These are phyloP conservation scores for Lagerstroemia speciosa DNA, from an alignment of 345 rosid species.

Conservation along the genomic window DNA sequence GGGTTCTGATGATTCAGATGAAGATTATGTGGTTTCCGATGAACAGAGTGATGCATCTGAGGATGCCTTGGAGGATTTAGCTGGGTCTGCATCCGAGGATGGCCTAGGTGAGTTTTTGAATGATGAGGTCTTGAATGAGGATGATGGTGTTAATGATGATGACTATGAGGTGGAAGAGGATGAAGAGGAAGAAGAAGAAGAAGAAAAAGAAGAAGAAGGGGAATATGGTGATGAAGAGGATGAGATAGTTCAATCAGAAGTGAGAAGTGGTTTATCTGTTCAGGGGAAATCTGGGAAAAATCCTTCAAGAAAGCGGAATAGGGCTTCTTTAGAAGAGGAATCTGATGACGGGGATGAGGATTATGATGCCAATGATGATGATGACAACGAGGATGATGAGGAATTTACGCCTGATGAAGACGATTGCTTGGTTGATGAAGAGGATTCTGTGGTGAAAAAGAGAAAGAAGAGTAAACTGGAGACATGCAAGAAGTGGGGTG, in stretches of 20 bases:
- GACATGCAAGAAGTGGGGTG: conserved; percentile 13
- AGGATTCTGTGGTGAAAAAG: conserved; percentile 27
- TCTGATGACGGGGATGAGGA: conserved; percentile 20
- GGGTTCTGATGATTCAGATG: conserved; percentile 90
- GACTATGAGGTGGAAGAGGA: conserved; percentile 4
- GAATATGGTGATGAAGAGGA: background rate
- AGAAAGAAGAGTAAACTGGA: conserved; percentile 22
- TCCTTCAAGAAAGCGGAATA: conserved; percentile 19
- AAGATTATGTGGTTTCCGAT: conserved; percentile 82
- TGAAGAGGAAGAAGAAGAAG: background rate
- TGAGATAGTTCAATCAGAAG: conserved; percentile 18
- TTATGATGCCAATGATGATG: conserved; percentile 26
- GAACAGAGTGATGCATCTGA: conserved; percentile 60
- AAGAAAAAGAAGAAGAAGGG: background rate
- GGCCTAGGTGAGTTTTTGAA: conserved; percentile 30
- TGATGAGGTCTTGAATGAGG: conserved; percentile 14
- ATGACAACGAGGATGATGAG: conserved; percentile 24
- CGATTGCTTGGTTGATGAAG: conserved; percentile 65
- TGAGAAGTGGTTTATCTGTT: conserved; percentile 23
- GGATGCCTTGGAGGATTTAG: conserved; percentile 52
- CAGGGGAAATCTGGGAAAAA: conserved; percentile 10
- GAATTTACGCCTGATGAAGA: conserved; percentile 61
- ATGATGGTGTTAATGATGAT: conserved; percentile 1
- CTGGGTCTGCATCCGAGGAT: conserved; percentile 51
- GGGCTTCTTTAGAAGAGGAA: background rate